Base-by-base conservation (phyloP, 2,329 filamentous ascomycete genomes). In the Aspergillus ustus region DNA sequence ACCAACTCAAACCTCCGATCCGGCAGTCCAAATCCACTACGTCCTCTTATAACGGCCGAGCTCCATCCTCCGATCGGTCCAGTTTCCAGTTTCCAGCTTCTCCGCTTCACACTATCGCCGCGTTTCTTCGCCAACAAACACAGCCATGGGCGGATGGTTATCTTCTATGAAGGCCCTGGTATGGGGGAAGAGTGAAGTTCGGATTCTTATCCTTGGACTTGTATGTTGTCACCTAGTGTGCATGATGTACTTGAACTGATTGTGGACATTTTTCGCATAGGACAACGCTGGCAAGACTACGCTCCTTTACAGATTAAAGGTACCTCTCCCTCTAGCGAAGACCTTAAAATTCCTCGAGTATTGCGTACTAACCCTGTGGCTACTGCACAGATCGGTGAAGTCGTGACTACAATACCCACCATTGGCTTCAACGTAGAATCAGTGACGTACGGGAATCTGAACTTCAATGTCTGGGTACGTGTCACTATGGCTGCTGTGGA, bases 351-450 rank as follows among this genome's bases (percentile, higher is more conserved):
- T 8, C 1, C 29, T 17, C 20, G 17, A 31, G 25, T 17, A 43
- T 31, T 20, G 9, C 11, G 51, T 55, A 22, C 58, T 65, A 25
- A 65, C 40, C 9, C 8, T 25, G 5, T 44, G 4, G 44, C 34
- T 37, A 45, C 45, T 56, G 25, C 62, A 63, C 76, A 97, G 92
- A 96, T 99, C 75, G 95, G 95, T 75, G 95, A 99, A 78, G 95
- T 99, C 49, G 95, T 99, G 69, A 98, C 95, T 64, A 99, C 95
- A 72, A 98, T 98, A 84, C 95, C 95, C 20, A 99, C 95, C 58
- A 98, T 99, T 78, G 95, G 95, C 64, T 99, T 99, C 85, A 99
- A 99, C 78, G 95, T 99, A 72, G 95, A 99, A 81, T 97, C 93
- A 22, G 95, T 99, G 67, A 95, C 93, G 71, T 99, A 99, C 84